Evolutionary conservation across 805 yeast species (phyloP).

Genomic region (Hanseniaspora hatyaiensis): DNA sequence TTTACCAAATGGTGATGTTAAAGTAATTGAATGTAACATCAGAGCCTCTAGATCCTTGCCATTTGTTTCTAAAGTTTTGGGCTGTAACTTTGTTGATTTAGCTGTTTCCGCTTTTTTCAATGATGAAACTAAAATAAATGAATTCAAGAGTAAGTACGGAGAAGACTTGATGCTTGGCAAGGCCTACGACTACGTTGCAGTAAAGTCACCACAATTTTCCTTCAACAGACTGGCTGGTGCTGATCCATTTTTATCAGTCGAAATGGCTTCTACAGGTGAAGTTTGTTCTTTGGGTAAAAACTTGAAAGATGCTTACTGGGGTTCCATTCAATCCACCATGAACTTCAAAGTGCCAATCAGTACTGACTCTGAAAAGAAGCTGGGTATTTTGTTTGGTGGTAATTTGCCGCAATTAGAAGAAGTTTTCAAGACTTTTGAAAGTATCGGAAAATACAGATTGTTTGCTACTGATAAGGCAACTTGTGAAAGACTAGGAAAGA

Average conservation of each 20-base stretch:
- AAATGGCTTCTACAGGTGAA: conserved; percentile 99
- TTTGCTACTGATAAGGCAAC: conserved; percentile 67
- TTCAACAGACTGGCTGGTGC: conserved; percentile 98
- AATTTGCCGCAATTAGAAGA: conserved; percentile 63
- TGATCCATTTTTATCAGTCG: conserved; percentile 97
- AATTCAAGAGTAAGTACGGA: conserved; percentile 12
- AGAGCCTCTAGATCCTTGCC: conserved; percentile 99
- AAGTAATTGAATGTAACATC: conserved; percentile 96
- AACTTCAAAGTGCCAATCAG: conserved; percentile 89
- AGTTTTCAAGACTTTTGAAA: conserved; percentile 58
- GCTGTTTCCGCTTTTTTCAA: conserved; percentile 80
- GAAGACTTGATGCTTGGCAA: conserved; percentile 58
- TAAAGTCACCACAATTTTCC: conserved; percentile 96
- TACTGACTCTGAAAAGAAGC: conserved; percentile 22
- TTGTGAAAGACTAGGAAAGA: conserved; percentile 37
- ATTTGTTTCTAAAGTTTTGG: conserved; percentile 92
- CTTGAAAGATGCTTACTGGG: conserved; percentile 88
- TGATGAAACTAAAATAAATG: conserved; percentile 39
- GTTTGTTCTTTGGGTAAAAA: conserved; percentile 91
- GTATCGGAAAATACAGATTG: conserved; percentile 63
- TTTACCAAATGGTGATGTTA: conserved; percentile 87
- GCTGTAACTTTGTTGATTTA: conserved; percentile 87
- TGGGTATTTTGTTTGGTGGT: conserved; percentile 86
- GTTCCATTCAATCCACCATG: conserved; percentile 92
- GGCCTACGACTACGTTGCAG: conserved; percentile 74